These are phyloP conservation scores for Tillandsia fasciculata DNA, from an alignment of 176 grass and related monocot species.

Conservation along the genomic window DNA sequence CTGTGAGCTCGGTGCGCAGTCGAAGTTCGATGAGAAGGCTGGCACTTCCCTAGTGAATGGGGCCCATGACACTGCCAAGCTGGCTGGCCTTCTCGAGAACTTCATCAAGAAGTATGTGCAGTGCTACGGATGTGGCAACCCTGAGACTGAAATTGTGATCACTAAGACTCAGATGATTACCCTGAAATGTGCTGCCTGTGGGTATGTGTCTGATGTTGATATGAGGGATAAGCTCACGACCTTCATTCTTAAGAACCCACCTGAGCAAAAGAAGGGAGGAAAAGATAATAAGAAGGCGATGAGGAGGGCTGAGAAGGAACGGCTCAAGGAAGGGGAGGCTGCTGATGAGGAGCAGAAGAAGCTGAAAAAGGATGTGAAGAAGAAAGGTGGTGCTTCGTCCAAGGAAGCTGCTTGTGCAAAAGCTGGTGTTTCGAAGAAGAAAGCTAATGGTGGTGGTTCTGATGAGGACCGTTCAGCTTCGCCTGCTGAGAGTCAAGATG, in stretches of 20 bases:
- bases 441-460: slow-evolving; percentile 23
- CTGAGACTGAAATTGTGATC: slow-evolving; percentile 72
- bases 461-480: slow-evolving; percentile 65
- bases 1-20: slow-evolving; percentile 23
- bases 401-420: slow-evolving; percentile 24
- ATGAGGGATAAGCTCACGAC: slow-evolving; percentile 67
- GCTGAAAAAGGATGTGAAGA: slow-evolving; percentile 66
- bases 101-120: slow-evolving; percentile 95
- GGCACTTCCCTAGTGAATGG: slow-evolving; percentile 51
- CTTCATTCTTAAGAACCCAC: slow-evolving; percentile 64
- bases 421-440: slow-evolving; percentile 26
- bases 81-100: slow-evolving; percentile 72
- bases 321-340: slow-evolving; percentile 66
- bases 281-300: slow-evolving; percentile 67
- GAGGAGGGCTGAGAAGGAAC: slow-evolving; percentile 85
- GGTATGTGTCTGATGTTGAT: slow-evolving; percentile 71
- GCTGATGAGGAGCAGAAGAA: slow-evolving; percentile 87
- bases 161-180: slow-evolving; percentile 56
- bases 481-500: slow-evolving; percentile 32
- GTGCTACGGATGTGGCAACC: slow-evolving; percentile 73
- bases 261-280: slow-evolving; percentile 62
- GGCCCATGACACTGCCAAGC: slow-evolving; percentile 70
- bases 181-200: slow-evolving; percentile 83
- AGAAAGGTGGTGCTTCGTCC: slow-evolving; percentile 24
- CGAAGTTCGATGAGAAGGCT: slow-evolving; percentile 23